Evolutionary conservation across 345 rosid species (phyloP), one percentile per base, ranked within the genome.

Genomic region (Boechera stricta): DNA sequence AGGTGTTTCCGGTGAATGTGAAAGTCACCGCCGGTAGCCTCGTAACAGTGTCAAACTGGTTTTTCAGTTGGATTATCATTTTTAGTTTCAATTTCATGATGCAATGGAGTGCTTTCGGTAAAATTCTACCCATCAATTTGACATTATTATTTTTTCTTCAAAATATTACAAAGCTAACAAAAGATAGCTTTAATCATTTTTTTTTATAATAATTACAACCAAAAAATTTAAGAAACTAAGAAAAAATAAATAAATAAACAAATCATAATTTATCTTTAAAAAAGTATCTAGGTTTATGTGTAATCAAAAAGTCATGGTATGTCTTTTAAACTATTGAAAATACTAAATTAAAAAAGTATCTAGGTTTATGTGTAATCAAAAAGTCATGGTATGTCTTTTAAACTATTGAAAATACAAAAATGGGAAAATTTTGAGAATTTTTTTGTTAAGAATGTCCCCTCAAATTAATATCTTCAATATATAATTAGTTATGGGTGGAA

Each of bases 1-100:
- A 85, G 88, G 76, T 86, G 33, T 86, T 86, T 57, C 87, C 90
- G 21, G 64, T 84, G 29, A 85, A 82, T 56, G 77, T 87, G 10
- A 87, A 85, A 78, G 82, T 82, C 1, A 52, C 88, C 5, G 91
- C 87, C 0, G 93, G 93, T 38, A 87, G 88, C 44, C 68, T 87
- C 33, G 83, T 74, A 49, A 77, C 83, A 13, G 81, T 87, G 2
- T 78, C 84, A n/a, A 77, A 59, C 69, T 85, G 86, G 86, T 74
- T 74, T 21, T 61, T 79, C 68, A 67, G 81, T 15, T 87, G 88
- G 85, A 72, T 86, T 29, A 73, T 84, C 56, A 18, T 85, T 5
- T 89, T 74, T 70, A 72, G 82, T 39, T 87, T 86, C 77, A 87
- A 84, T 49, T 87, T 86, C 47, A 70, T 84, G 83, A 68, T 84